Conservation (phyloP, 225 moss, liverwort and hornwort species). For the Anthoceros angustus region DNA sequence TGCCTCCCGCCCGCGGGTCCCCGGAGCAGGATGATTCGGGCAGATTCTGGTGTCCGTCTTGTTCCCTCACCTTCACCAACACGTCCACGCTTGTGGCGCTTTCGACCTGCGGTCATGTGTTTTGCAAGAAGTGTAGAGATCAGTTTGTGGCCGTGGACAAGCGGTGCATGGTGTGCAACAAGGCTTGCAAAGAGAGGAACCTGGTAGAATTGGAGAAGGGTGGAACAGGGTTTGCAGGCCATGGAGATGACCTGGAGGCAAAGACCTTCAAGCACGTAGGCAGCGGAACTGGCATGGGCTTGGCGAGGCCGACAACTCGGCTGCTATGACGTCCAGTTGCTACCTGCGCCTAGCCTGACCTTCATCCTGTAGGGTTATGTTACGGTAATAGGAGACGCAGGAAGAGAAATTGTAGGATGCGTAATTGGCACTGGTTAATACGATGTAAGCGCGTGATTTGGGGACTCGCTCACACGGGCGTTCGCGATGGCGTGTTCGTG, state of each 20-base stretch:
- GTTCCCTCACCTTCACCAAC: conserved; percentile 82
- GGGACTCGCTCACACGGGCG: too few species aligned
- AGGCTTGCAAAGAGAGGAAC: conserved; percentile 57
- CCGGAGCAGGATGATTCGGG: conserved; percentile 45
- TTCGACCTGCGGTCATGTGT: conserved; percentile 72
- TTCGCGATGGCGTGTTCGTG: too few species aligned
- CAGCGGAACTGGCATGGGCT: conserved; percentile 88
- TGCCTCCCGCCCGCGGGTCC: conserved; percentile 56
- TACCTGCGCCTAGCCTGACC: too few species aligned
- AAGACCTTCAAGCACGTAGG: conserved; percentile 77
- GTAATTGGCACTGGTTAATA: too few species aligned
- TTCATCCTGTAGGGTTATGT: not conserved
- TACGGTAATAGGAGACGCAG: too few species aligned
- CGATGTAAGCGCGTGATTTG: too few species aligned
- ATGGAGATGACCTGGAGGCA: conserved; percentile 66
- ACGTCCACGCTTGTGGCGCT: conserved; percentile 55
- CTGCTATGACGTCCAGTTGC: conserved; percentile 18
- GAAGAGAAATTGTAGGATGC: too few species aligned
- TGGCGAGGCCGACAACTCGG: conserved; percentile 58
- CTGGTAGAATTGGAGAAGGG: conserved; percentile 57
- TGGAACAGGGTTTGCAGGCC: conserved; percentile 70
- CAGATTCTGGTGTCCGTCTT: conserved; percentile 72
- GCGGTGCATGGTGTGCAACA: conserved; percentile 54
- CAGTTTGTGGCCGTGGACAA: conserved; percentile 63
- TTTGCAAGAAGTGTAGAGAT: conserved; percentile 76